phyloP scores from a whole-genome alignment of 805 yeast species.

The Lipomyces chichibuensis region DNA sequence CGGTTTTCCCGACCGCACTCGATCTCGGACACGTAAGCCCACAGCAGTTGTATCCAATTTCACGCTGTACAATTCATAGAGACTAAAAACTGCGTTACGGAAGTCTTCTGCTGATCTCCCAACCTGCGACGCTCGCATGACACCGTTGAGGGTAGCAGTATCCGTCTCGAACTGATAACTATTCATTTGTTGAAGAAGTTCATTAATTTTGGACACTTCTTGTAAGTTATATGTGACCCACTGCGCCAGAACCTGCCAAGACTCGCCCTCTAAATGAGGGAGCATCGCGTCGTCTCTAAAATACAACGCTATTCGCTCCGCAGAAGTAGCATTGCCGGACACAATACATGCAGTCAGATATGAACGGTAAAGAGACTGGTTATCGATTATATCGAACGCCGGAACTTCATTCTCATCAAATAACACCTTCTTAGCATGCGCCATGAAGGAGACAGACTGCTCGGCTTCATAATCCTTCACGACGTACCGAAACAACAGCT shows the following conservation, averaged over 20 bases:
- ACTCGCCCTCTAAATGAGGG: conserved; percentile 39
- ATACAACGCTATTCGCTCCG: conserved; percentile 2
- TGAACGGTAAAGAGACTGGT: conserved; percentile 27
- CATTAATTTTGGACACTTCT: conserved; percentile 26
- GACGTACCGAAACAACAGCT: conserved; percentile 29
- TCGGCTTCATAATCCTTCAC: conserved; percentile 22
- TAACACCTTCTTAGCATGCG: conserved; percentile 11
- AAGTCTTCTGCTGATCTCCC: conserved; percentile 5
- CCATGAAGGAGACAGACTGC: conserved; percentile 20
- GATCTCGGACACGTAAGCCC: conserved; percentile 34
- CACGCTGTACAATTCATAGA: conserved; percentile 10
- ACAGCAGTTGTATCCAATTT: conserved; percentile 22
- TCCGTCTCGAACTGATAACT: conserved; percentile 37
- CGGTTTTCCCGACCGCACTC: conserved; percentile 24
- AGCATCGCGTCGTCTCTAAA: conserved; percentile 21
- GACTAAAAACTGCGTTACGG: conserved; percentile 18
- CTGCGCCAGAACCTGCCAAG: conserved; percentile 46
- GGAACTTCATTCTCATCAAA: conserved; percentile 17
- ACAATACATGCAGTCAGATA: conserved; percentile 31
- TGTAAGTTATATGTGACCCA: conserved; percentile 41
- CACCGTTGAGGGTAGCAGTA: conserved; percentile 29
- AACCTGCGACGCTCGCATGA: conserved; percentile 28
- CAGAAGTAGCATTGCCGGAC: conserved; percentile 7
- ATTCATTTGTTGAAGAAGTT: conserved; percentile 32
- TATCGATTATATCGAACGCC: conserved; percentile 18